A percentile compares a stretch with the other conserved stretches of the same genome.
Evolutionary conservation across 768 basidiomycete species (phyloP).

Genomic region (Glaciozyma martinii): DNA sequence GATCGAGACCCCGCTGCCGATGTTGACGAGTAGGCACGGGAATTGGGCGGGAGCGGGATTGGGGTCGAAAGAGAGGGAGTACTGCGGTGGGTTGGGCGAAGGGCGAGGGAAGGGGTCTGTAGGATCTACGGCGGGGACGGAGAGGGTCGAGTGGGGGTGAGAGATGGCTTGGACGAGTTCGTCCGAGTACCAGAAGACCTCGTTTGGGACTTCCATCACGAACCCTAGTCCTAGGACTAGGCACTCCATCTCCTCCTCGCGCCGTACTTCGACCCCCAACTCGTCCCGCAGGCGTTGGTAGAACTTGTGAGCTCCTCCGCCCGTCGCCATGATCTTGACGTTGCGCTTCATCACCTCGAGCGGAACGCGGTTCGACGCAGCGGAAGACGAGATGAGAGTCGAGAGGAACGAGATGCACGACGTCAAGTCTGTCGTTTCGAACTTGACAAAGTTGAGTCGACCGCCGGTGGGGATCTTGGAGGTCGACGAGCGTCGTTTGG

Average conservation of each 20-base stretch:
- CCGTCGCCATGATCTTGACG: constrained; percentile 96
- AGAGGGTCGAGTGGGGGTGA: constrained; percentile 35
- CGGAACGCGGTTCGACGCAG: constrained; percentile 66
- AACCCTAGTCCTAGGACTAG: constrained; percentile 93
- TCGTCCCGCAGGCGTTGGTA: constrained; percentile 67
- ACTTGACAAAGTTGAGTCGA: constrained; percentile 92
- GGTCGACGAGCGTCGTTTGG: constrained; percentile 21
- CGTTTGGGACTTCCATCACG: constrained; percentile 88
- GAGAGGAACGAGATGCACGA: constrained; percentile 79
- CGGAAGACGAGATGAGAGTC: constrained; percentile 74
- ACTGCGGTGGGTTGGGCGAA: constrained; percentile 80
- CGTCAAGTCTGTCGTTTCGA: constrained; percentile 82
- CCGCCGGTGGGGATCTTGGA: constrained; percentile 51
- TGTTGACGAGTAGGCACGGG: constrained; percentile 94
- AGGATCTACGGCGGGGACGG: constrained; percentile 4
- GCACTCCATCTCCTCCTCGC: constrained; percentile 99
- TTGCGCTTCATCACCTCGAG: constrained; percentile 82
- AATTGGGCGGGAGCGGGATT: constrained; percentile 69
- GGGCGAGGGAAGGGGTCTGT: constrained; percentile 61
- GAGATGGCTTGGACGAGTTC: constrained; percentile 69
- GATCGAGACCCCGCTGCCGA: constrained; percentile 93
- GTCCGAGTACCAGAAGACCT: constrained; percentile 98
- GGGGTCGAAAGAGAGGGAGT: constrained; percentile 73
- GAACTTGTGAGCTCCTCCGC: constrained; percentile 92
- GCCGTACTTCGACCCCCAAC: constrained; percentile 70